Conservation (phyloP, 352 stramenopile species). For the Phytopythium mirpurense region DNA sequence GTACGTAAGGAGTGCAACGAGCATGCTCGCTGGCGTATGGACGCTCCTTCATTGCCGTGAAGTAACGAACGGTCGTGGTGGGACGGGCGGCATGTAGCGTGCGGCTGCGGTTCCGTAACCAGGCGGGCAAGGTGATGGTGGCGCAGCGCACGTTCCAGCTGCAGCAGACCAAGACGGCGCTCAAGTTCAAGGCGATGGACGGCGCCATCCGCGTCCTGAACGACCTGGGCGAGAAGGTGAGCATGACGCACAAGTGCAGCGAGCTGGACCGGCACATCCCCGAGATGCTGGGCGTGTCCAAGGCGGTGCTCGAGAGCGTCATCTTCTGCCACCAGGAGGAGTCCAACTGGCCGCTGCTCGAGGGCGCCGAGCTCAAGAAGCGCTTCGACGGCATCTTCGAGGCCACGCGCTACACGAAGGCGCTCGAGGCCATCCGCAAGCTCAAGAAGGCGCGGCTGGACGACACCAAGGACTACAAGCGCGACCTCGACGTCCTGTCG, state of each 20-base stretch:
- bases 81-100: slow-evolving; percentile 38
- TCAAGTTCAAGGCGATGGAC: slow-evolving; percentile 96
- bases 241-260: slow-evolving; percentile 92
- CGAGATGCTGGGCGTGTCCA: slow-evolving; percentile 94
- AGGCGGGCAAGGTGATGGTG: slow-evolving; percentile 83
- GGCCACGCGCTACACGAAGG: slow-evolving; percentile 97
- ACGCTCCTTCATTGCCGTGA: no score
- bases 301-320: slow-evolving; percentile 98
- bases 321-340: slow-evolving; percentile 99
- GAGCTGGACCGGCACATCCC: slow-evolving; percentile 94
- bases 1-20: no score
- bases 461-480: slow-evolving; percentile 92
- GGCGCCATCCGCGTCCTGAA: slow-evolving; percentile 91
- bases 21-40: no score
- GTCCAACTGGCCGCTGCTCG: slow-evolving; percentile 95
- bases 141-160: slow-evolving; percentile 95
- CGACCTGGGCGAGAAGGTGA: slow-evolving; percentile 88
- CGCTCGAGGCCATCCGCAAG: slow-evolving; percentile 95
- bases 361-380: slow-evolving; percentile 98
- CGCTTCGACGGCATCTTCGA: slow-evolving; percentile 99
- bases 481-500: slow-evolving; percentile 88
- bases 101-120: slow-evolving; percentile 92
- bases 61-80: neutral
- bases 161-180: slow-evolving; percentile 85
- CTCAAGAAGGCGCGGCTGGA: slow-evolving; percentile 81